Base-by-base conservation (phyloP, 257 asterid genomes). In the Nicotiana noctiflora region DNA sequence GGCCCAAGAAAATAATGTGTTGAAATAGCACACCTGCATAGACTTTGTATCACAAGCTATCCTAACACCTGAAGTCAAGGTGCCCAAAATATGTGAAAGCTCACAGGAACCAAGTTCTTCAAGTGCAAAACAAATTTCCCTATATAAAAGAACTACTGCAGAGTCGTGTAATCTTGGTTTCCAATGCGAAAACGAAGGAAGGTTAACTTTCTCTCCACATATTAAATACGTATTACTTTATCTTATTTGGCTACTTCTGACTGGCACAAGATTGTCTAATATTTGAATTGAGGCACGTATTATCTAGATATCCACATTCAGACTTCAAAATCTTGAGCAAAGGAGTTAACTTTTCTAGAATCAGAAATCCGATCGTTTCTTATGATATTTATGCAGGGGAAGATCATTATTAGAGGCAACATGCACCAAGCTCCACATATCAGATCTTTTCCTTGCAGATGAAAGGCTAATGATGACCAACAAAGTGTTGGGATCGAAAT, bases 261-360 rank as follows among this genome's bases (percentile, higher is more conserved):
- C 37, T 70, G 12, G 23, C 4, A 3, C 78, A 46, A 21, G 60
- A 72, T 72, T 72, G 37, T 72, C 40, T 21, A 21, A 72, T 14
- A 46, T 72, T 46, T 44, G 40, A 40, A 44, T 44, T 12, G 31
- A 68, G 57, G 57, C 57, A 44, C 57, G 12, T 40, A 19, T 40
- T 5, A 40, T 19, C 21, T 72, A 60, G 29, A 46, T 21, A 21
- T 46, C 29, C 78, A 46, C 40, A 46, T 23, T 70, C 77, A 44
- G 14, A 46, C 59, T 70, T 31, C 78, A 72, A 72, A 14, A 72
- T 72, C 21, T 72, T 13, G 78, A 72, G 78, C 59, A 46, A 72
- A 21, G 60, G 78, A 46, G 60, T 72, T 23, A 72, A 72, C 49
- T 46, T 59, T 46, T 46, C 14, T 46, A 13, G 21, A 12, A 44